Conservation (phyloP, 2,329 filamentous ascomycete species). For the Colletotrichum sp. region DNA sequence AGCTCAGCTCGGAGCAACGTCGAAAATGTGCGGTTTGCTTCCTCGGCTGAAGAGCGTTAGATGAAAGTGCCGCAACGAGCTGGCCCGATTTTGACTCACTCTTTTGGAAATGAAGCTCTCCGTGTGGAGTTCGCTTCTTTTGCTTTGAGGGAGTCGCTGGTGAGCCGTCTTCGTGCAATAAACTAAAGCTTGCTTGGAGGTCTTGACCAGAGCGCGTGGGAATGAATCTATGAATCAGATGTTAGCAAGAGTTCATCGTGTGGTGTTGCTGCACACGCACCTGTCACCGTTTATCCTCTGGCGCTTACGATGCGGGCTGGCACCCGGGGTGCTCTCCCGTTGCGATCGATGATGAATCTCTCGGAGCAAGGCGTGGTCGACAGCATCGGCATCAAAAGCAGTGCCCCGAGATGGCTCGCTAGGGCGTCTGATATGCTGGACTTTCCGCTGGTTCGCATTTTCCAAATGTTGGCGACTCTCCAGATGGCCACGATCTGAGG, state of each 20-base stretch:
- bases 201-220: slow-evolving; percentile 93
- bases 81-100: slow-evolving; percentile 58
- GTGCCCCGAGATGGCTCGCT: slow-evolving; percentile 39
- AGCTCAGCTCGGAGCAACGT: slow-evolving; percentile 87
- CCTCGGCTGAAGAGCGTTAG: slow-evolving; percentile 67
- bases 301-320: slow-evolving; percentile 63
- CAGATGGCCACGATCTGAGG: slow-evolving; percentile 45
- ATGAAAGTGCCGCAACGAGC: neutral
- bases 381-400: slow-evolving; percentile 52
- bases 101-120: slow-evolving; percentile 92
- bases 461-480: slow-evolving; percentile 47
- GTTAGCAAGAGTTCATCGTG: neutral
- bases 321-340: slow-evolving; percentile 56
- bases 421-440: slow-evolving; percentile 38
- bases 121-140: slow-evolving; percentile 84
- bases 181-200: slow-evolving; percentile 87
- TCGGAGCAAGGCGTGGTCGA: slow-evolving; percentile 56
- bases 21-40: slow-evolving; percentile 94
- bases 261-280: slow-evolving; percentile 42
- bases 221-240: slow-evolving; percentile 73
- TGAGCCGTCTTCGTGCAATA: slow-evolving; percentile 91
- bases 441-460: slow-evolving; percentile 32
- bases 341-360: slow-evolving; percentile 56
- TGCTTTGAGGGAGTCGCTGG: slow-evolving; percentile 88
- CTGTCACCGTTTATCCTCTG: slow-evolving; percentile 66